phyloP scores from a whole-genome alignment of 108 stramenopile genomes.

The Fragilariopsis cylindrus region DNA sequence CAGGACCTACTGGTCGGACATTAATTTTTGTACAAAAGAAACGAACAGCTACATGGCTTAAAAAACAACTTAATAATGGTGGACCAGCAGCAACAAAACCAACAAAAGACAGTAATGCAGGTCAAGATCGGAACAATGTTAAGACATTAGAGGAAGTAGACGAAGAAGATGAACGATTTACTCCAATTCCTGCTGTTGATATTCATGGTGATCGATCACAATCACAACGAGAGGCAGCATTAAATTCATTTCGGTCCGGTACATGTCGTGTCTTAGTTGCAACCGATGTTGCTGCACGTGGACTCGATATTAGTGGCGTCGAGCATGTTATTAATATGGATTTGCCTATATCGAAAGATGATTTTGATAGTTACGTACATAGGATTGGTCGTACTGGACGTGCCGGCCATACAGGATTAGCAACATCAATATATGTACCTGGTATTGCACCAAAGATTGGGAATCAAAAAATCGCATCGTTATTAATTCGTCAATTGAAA shows the following conservation, averaged over 20 bases:
- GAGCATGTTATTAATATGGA: slow-evolving; percentile 87
- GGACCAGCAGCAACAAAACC: slow-evolving; percentile 48
- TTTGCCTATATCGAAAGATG: slow-evolving; percentile 78
- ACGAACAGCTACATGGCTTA: slow-evolving; percentile 57
- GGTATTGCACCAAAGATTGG: background rate
- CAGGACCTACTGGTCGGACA: slow-evolving; percentile 26
- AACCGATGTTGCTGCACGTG: slow-evolving; percentile 95
- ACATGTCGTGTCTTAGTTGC: slow-evolving; percentile 80
- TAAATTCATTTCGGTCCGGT: slow-evolving; percentile 64
- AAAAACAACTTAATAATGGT: slow-evolving; percentile 46
- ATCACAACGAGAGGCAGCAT: background rate
- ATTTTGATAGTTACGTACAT: slow-evolving; percentile 74
- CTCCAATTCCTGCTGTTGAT: no score
- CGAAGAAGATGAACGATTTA: no score
- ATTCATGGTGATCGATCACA: background rate
- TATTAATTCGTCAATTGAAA: no score
- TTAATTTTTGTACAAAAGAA: slow-evolving; percentile 79
- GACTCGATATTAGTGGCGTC: slow-evolving; percentile 88
- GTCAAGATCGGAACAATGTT: no score
- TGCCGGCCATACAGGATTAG: slow-evolving; percentile 84
- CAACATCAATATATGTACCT: slow-evolving; percentile 87
- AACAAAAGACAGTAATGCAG: no score
- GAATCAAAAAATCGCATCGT: no score
- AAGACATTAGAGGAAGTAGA: no score
- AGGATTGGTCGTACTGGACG: slow-evolving; percentile 94